Evolutionary conservation across 2,329 filamentous ascomycete genomes (phyloP), one percentile per base, ranked within the genome.

Genomic region (Lecanicillium sp.): DNA sequence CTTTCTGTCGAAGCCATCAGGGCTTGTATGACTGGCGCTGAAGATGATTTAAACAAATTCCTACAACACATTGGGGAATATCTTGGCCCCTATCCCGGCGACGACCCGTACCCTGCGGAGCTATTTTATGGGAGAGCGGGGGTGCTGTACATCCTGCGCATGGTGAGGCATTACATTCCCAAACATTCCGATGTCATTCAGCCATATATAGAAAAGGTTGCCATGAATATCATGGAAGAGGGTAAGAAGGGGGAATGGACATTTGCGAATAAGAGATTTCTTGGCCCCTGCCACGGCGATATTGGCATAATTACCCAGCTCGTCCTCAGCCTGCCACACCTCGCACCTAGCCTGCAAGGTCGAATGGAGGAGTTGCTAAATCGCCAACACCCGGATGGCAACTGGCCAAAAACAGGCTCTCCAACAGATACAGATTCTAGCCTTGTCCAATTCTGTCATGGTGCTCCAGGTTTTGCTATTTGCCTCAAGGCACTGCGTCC

Each of bases 301-400:
- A 70, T 82, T 20, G 76, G 79, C 5, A 81, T 81, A 51, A 66
- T 84, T 38, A 75, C 72, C 10, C 79, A 84, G 53, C 60, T 81
- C 17, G 66, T 81, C 1, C 59, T 68, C 17, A 75, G 74, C 3
- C 66, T 69, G 40, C 69, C 72, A 0, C 54, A 58, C 13, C 65
- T 68, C 46, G 73, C 75, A 0, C 51, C 61, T 3, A 62, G 65
- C 32, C 55, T 82, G 5, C 68, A 74, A 49, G 58, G 59, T 3
- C 61, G 71, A 29, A 50, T 83, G 4, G 60, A 61, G 0, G 61
- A 64, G 5, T 49, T 82, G 10, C 59, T 84, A 10, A 67, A 65
- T 28, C 63, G 71, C 47, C 79, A 84, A 50, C 69, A 65, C 42
- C 61, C 68, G 9, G 71, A 66, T 43, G 76, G 77, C 6, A 80